These are phyloP conservation scores for Phascolomyces articulosus DNA, from an alignment of 371 early-diverging fungal species.

Conservation along the genomic window DNA sequence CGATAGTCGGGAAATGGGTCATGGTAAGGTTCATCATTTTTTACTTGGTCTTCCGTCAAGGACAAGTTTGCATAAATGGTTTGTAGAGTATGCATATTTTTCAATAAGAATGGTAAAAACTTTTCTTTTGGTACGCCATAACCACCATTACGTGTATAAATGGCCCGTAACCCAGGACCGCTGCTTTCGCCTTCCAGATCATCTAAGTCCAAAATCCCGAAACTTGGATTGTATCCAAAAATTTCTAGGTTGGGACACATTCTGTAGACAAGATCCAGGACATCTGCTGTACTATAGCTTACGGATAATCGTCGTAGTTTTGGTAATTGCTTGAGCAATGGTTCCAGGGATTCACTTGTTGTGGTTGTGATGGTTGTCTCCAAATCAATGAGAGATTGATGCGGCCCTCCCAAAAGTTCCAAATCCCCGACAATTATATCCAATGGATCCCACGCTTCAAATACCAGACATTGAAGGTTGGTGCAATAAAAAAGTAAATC, in stretches of 20 bases:
- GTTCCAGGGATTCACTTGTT: not conserved
- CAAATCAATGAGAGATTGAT: not conserved
- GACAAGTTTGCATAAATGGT: not conserved
- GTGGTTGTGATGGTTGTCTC: not conserved
- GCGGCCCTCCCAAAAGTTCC: not conserved
- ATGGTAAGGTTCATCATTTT: not conserved
- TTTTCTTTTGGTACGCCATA: not conserved
- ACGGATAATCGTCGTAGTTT: not conserved
- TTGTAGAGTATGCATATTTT: not conserved
- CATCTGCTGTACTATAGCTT: not conserved
- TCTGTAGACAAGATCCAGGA: not conserved
- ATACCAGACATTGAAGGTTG: not conserved
- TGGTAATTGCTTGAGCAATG: not conserved
- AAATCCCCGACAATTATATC: not conserved
- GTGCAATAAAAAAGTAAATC: not conserved
- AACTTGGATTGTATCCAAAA: not conserved
- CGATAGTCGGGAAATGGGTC: not conserved
- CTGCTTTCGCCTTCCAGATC: not conserved
- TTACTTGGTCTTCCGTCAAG: not conserved
- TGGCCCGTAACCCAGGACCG: not conserved
- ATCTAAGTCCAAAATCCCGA: not conserved
- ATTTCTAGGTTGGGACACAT: not conserved
- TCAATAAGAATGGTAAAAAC: not conserved
- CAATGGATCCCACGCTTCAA: not conserved
- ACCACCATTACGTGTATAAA: not conserved